Evolutionary conservation across 2,329 filamentous ascomycete species (phyloP), one percentile per base, ranked within the genome.

Genomic region (Diaporthe vexans): DNA sequence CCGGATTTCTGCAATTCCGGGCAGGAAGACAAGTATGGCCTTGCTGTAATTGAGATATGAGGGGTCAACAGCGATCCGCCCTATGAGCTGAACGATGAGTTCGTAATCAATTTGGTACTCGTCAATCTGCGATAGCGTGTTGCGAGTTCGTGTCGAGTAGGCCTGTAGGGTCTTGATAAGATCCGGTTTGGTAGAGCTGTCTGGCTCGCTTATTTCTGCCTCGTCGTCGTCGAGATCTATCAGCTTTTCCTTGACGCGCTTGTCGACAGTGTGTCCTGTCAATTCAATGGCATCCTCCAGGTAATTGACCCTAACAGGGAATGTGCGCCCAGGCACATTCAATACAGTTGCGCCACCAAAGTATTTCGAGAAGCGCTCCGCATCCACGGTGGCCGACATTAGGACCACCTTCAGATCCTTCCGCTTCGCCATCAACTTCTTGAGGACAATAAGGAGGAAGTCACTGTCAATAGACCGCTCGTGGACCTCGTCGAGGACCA

Each of bases 301-400:
- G 80, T 94, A 98, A 76, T 91, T 92, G 51, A 95, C 94, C 78
- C 94, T 89, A 2, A 99, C 97, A 0, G 97, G 96, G 80, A 97
- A 99, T 0, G 96, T 98, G 61, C 97, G 91, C 0, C 97, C 97
- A 3, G 97, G 97, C 19, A 99, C 95, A 75, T 94, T 95, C 71
- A 99, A 86, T 54, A 98, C 91, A 0, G 96, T 96, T 0, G 96
- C 96, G 6, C 92, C 91, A 72, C 93, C 92, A 2, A 99, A 89
- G 80, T 98, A 99, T 15, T 91, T 90, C 0, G 97, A 98, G 81
- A 99, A 98, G 21, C 93, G 92, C 75, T 96, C 92, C 0, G 97
- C 95, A 82, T 99, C 95, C 10, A 99, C 95, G 0, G 97, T 99
- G 15, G 97, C 97, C 77, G 96, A 98, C 97, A 99, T 99, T 63